phyloP scores from a whole-genome alignment of 2,329 filamentous ascomycete species.

The Hypoxylon sp. region DNA sequence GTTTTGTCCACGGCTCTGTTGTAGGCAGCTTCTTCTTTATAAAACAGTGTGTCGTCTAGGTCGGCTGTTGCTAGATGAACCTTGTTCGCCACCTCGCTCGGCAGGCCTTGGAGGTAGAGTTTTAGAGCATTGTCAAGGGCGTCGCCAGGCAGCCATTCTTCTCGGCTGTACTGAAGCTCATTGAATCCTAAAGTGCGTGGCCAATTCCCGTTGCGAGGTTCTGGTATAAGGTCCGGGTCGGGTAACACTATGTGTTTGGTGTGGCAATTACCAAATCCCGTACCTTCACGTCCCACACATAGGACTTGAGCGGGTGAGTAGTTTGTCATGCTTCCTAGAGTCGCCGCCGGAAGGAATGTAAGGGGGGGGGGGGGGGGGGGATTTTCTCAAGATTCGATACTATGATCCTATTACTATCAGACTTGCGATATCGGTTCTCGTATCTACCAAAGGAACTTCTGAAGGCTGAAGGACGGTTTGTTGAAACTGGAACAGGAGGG shows the following conservation, averaged over 20 bases:
- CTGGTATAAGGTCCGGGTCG: not conserved
- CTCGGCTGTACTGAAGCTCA: slow-evolving; percentile 28
- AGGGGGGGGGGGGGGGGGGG: not conserved
- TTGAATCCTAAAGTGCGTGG: slow-evolving; percentile 36
- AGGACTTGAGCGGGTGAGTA: slow-evolving; percentile 12
- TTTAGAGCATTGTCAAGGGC: slow-evolving; percentile 30
- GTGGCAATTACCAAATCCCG: slow-evolving; percentile 3
- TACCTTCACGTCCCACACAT: slow-evolving; percentile 7
- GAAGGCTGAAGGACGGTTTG: too few relatives aligned
- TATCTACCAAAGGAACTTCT: too few relatives aligned
- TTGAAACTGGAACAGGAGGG: too few relatives aligned
- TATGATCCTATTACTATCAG: too few relatives aligned
- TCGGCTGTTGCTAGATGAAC: slow-evolving; percentile 30
- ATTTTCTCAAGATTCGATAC: too few relatives aligned
- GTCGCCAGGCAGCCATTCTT: slow-evolving; percentile 27
- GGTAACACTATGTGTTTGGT: slow-evolving; percentile 19
- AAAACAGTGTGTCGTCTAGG: not conserved
- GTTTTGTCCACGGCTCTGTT: not conserved
- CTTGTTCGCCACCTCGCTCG: slow-evolving; percentile 1
- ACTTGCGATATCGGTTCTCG: too few relatives aligned
- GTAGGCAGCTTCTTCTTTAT: not conserved
- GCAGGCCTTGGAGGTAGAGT: slow-evolving; percentile 11
- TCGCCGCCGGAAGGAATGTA: not conserved
- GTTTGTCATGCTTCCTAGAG: not conserved
- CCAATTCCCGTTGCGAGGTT: slow-evolving; percentile 4